phyloP scores from a whole-genome alignment of 345 rosid genomes.

The Acer campestre region DNA sequence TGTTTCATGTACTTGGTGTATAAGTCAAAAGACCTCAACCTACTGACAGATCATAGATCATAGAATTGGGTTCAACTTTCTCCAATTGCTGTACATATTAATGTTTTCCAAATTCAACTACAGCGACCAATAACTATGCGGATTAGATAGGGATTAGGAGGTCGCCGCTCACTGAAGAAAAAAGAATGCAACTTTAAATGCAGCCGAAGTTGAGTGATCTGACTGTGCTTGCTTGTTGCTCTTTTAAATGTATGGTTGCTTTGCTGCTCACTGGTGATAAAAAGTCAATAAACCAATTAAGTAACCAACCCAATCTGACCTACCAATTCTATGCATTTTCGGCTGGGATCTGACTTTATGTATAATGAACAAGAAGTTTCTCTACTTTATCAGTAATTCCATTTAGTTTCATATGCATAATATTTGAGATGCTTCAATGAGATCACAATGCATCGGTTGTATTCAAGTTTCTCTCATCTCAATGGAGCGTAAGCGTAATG shows the following conservation, averaged over 20 bases:
- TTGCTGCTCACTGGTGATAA: neutral
- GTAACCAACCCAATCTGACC: neutral
- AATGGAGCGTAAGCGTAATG: too few species aligned
- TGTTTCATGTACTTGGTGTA: too few species aligned
- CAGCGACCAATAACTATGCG: neutral
- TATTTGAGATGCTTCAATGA: neutral
- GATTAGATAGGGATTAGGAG: neutral
- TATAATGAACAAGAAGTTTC: neutral
- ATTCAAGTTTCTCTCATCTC: neutral
- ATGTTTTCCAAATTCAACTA: too few species aligned
- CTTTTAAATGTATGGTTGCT: neutral
- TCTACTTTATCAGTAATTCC: neutral
- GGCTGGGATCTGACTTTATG: neutral
- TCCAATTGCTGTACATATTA: too few species aligned
- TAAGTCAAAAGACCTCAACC: too few species aligned
- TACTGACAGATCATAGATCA: too few species aligned
- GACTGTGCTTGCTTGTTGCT: neutral
- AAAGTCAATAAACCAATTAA: conserved; percentile 1
- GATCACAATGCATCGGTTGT: too few species aligned
- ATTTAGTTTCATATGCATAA: neutral
- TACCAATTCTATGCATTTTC: neutral
- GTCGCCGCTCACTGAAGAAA: neutral
- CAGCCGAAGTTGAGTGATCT: neutral
- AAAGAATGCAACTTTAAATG: neutral
- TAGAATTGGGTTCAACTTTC: too few species aligned